Evolutionary conservation across 106 monocot genomes (phyloP).

Genomic region (Cymbidium sinense): DNA sequence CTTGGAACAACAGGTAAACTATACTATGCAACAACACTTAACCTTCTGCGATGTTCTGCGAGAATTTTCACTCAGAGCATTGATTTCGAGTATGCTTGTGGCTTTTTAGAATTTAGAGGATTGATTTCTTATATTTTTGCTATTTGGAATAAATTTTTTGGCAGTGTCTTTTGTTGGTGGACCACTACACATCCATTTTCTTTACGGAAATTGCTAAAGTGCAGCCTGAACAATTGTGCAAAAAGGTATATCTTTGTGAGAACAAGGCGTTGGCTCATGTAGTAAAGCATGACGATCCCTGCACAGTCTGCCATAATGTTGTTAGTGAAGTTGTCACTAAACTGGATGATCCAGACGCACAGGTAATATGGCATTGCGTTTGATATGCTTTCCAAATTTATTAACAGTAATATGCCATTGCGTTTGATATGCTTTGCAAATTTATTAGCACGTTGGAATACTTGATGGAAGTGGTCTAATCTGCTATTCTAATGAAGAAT

Average conservation of each 20-base stretch:
- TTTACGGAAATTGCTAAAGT: constrained; percentile 33
- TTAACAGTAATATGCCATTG: too few species aligned
- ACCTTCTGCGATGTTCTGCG: not conserved
- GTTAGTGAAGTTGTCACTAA: constrained; percentile 35
- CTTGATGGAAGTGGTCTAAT: too few species aligned
- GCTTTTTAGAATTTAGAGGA: not conserved
- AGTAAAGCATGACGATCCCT: constrained; percentile 21
- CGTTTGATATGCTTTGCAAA: not conserved
- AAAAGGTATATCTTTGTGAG: constrained; percentile 41
- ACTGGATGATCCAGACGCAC: constrained; percentile 46
- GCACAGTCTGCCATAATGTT: constrained; percentile 37
- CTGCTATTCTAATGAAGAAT: too few species aligned
- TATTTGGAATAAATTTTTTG: not conserved
- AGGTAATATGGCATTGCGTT: constrained; percentile 28
- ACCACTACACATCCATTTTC: constrained; percentile 49
- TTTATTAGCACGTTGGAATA: not conserved
- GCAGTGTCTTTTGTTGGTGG: constrained; percentile 52
- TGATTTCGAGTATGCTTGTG: not conserved
- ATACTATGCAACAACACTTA: not conserved
- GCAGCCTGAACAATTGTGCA: constrained; percentile 42
- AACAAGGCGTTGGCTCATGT: constrained; percentile 4
- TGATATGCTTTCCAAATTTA: too few species aligned
- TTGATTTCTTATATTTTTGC: not conserved
- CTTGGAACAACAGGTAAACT: constrained; percentile 48
- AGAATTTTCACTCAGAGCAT: not conserved